Percentiles rank a stretch among this genome's conserved stretches.
Evolutionary conservation across 441 rosid species (phyloP).

Genomic region (Pelargonium myrrhifolium): DNA sequence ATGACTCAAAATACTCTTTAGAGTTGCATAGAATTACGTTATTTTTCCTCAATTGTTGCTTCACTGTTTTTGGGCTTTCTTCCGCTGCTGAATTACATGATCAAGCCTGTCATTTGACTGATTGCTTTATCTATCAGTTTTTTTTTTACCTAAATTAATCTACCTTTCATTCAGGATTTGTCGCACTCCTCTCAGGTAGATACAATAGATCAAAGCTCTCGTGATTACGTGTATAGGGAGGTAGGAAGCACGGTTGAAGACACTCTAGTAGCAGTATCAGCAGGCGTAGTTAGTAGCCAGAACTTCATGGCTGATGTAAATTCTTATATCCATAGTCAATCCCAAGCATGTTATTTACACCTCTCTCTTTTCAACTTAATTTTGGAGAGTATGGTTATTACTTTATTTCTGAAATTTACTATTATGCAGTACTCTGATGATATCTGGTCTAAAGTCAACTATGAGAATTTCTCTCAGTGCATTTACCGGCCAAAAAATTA

Average conservation of each 20-base stretch:
- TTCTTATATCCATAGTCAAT: slow-evolving; percentile 10
- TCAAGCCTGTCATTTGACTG: too few species aligned
- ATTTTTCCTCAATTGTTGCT: not conserved
- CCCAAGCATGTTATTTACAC: slow-evolving; percentile 2
- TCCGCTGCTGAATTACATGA: too few species aligned
- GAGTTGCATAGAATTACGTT: not conserved
- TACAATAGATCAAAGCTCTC: slow-evolving; percentile 31
- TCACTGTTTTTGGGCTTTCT: not conserved
- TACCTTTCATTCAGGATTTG: slow-evolving; percentile 36
- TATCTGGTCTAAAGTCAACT: slow-evolving; percentile 71
- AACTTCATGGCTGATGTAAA: slow-evolving; percentile 42
- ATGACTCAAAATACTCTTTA: not conserved
- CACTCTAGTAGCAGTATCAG: slow-evolving; percentile 31
- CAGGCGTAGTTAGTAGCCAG: slow-evolving; percentile 27
- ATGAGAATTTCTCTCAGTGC: slow-evolving; percentile 67
- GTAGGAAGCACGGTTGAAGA: slow-evolving; percentile 39
- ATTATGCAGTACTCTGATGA: slow-evolving; percentile 47
- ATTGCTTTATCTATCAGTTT: too few species aligned
- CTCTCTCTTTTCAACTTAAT: not conserved
- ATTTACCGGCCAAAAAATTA: slow-evolving; percentile 38
- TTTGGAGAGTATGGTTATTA: not conserved
- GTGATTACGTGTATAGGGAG: slow-evolving; percentile 28
- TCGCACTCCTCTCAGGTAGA: slow-evolving; percentile 29
- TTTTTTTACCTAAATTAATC: too few species aligned
- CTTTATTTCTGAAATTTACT: slow-evolving; percentile 21